These are phyloP conservation scores for Citrus inodora DNA, from an alignment of 345 rosid genomes.

Conservation along the genomic window DNA sequence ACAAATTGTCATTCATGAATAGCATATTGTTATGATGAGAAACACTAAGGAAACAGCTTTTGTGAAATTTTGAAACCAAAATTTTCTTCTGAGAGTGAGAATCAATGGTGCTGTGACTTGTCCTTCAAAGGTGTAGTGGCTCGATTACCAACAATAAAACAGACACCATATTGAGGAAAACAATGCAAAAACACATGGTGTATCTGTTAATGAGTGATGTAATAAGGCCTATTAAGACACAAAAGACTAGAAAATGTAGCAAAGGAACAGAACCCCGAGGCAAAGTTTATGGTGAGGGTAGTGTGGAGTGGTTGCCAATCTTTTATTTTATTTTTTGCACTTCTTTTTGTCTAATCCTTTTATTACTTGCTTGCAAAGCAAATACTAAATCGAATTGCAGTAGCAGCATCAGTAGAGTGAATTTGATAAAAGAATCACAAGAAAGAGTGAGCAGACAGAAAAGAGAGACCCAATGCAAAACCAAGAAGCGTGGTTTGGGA, in stretches of 20 bases:
- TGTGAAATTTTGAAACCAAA: conserved; percentile 18
- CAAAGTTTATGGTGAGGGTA: conserved; percentile 25
- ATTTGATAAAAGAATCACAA: conserved; percentile 19
- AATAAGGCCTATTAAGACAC: conserved; percentile 22
- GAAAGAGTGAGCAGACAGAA: conserved; percentile 13
- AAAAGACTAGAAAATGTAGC: conserved; percentile 15
- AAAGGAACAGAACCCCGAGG: conserved; percentile 74
- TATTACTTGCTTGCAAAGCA: conserved; percentile 51
- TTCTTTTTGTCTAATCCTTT: conserved; percentile 26
- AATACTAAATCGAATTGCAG: conserved; percentile 12
- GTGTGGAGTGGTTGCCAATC: conserved; percentile 30
- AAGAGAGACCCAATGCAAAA: conserved; percentile 57
- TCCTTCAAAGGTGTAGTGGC: conserved; percentile 30
- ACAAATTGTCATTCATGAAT: neutral
- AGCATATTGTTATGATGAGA: neutral
- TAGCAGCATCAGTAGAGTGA: conserved; percentile 12
- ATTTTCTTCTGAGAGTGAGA: conserved; percentile 19
- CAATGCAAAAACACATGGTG: conserved; percentile 79
- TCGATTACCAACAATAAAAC: conserved; percentile 46
- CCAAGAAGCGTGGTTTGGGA: conserved; percentile 52
- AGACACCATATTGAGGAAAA: conserved; percentile 57
- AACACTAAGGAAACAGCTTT: conserved; percentile 14
- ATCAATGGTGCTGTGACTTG: conserved; percentile 25
- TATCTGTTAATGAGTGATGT: conserved; percentile 14
- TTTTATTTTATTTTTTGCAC: conserved; percentile 12